These are phyloP conservation scores for Coriolopsis trogii DNA, from an alignment of 1,284 basidiomycete genomes.

Conservation along the genomic window DNA sequence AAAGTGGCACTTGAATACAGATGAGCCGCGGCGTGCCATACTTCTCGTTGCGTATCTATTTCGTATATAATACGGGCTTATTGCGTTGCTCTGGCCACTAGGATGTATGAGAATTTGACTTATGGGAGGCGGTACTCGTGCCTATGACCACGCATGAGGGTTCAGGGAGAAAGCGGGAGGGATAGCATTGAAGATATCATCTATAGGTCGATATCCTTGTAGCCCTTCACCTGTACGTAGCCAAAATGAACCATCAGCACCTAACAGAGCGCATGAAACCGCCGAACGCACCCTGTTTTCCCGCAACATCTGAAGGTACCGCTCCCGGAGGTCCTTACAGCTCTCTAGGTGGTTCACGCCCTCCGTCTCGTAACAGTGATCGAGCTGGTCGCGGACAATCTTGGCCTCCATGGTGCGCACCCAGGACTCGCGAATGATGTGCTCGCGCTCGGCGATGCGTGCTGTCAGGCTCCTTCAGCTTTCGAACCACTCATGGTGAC, in stretches of 20 bases:
- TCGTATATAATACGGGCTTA: conserved; percentile 8
- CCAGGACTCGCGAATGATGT: conserved; percentile 91
- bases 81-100: background rate
- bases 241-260: background rate
- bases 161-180: background rate
- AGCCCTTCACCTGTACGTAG: conserved; percentile 40
- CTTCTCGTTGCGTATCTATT: conserved; percentile 6
- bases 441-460: conserved; percentile 71
- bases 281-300: conserved; percentile 78
- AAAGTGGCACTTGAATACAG: conserved; percentile 12
- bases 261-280: background rate
- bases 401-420: conserved; percentile 93
- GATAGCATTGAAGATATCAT: background rate
- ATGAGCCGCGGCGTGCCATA: conserved; percentile 9
- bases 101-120: background rate
- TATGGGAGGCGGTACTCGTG: background rate
- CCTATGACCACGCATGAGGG: background rate
- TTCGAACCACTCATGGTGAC: too few species aligned
- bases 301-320: conserved; percentile 82
- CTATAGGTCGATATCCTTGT: conserved; percentile 42
- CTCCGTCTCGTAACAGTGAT: conserved; percentile 90
- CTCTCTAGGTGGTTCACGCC: conserved; percentile 91
- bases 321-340: conserved; percentile 87
- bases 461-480: conserved; percentile 39
- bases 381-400: conserved; percentile 87